Base-by-base conservation (phyloP, 371 early-diverging fungal species). In the Mycotypha africana region DNA sequence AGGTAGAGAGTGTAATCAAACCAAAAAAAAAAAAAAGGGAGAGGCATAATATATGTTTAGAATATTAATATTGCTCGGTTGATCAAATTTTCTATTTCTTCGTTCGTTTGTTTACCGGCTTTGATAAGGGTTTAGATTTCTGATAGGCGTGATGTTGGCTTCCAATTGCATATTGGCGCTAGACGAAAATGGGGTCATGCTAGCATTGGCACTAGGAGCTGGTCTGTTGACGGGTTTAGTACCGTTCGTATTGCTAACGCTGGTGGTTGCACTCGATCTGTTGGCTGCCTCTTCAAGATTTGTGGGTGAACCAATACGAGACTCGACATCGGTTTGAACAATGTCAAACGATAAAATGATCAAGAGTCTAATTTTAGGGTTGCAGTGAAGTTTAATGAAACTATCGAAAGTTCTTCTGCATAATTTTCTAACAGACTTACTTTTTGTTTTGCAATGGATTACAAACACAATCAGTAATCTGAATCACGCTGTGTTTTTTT, bases 81-180 rank as follows among this genome's bases (percentile, higher is more conserved):
- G 7, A 16, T 36, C 12, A 23, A 19, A 0, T 11, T 32, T 14
- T 11, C 5, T 14, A 10, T 2, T 8, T 19, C 8, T 12, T 3
- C 16, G 2, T 39, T 14, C 3, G n/a, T 28, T 5, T 14, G 5
- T n/a, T 42, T 63, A 81, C 81, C 72, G 84, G 71, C 81, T 85
- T 38, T 87, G 88, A 60, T 89, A 91, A 20, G 89, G 91, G 42
- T 76, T 86, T 31, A 90, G 60, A 10, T 68, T 70, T 40, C 56
- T 75, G 67, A 88, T 85, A 32, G 79, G 65, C 24, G 62, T 70
- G 3, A 78, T 24, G 1, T 58, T 61, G 5, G 56, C 51, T 24
- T 73, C 72, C 11, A 54, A 43, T 32, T 69, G 60, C 20, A 60
- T 35, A 38, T 74, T 90, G 78, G 65, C 82, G 80, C 46, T 85